These are phyloP conservation scores for Coriolopsis trogii DNA, from an alignment of 1,284 basidiomycete species.

Conservation along the genomic window DNA sequence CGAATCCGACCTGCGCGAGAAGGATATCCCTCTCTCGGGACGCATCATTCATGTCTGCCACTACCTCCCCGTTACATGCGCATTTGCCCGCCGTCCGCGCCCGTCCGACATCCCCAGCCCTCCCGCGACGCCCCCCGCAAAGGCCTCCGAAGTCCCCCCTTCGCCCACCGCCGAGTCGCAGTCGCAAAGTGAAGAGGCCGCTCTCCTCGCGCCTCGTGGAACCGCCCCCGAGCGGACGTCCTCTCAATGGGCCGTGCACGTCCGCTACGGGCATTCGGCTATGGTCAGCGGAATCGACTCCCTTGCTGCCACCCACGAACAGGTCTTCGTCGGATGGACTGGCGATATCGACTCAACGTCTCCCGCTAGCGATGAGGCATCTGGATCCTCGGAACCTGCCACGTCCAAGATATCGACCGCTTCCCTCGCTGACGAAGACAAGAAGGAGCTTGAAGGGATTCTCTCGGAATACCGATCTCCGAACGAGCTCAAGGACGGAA, in stretches of 20 bases:
- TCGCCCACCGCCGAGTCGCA: slow-evolving; percentile 23
- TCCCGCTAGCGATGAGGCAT: slow-evolving; percentile 22
- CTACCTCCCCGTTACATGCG: slow-evolving; percentile 72
- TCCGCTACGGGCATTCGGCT: slow-evolving; percentile 90
- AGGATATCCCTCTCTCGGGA: slow-evolving; percentile 76
- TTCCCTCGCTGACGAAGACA: slow-evolving; percentile 61
- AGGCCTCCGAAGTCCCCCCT: slow-evolving; percentile 46
- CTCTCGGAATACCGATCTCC: slow-evolving; percentile 59
- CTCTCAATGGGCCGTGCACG: slow-evolving; percentile 72
- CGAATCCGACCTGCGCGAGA: slow-evolving; percentile 68
- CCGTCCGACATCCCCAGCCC: slow-evolving; percentile 59
- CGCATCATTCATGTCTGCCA: slow-evolving; percentile 89
- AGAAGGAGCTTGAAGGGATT: slow-evolving; percentile 61
- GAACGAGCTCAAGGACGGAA: slow-evolving; percentile 50
- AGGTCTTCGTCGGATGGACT: slow-evolving; percentile 93
- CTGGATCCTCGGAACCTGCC: slow-evolving; percentile 11
- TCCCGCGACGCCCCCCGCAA: slow-evolving; percentile 66
- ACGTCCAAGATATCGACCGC: slow-evolving; percentile 48
- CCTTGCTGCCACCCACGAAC: slow-evolving; percentile 82
- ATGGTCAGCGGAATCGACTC: slow-evolving; percentile 94
- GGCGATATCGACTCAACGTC: slow-evolving; percentile 70
- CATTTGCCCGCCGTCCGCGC: slow-evolving; percentile 47
- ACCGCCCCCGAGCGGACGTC: slow-evolving; percentile 15
- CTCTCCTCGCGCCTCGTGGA: slow-evolving; percentile 6
- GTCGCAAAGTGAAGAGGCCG: slow-evolving; percentile 6